Evolutionary conservation across 495 filamentous ascomycete genomes (phyloP).

Genomic region (Sphaerosporella brunnea): DNA sequence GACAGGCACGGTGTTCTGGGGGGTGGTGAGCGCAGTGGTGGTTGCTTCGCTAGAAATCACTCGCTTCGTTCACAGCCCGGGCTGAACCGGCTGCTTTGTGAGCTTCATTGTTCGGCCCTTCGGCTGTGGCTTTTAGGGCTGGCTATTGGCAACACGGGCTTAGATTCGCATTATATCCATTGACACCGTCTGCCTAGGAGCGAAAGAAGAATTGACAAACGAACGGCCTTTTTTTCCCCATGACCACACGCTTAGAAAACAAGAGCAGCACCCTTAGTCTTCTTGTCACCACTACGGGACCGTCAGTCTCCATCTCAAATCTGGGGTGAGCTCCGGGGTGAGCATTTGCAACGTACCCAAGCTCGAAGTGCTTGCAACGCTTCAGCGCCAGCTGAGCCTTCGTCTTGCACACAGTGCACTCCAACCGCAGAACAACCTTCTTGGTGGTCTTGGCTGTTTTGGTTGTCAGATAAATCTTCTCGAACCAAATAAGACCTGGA

Average conservation of each 20-base stretch:
- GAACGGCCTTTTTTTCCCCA: neutral
- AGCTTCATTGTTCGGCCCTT: too few relatives aligned
- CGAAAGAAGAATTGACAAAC: neutral
- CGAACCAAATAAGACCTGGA: neutral
- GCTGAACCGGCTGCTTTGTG: too few relatives aligned
- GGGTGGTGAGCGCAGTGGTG: too few relatives aligned
- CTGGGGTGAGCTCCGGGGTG: neutral
- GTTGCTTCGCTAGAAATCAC: too few relatives aligned
- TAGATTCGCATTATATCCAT: slow-evolving; percentile 9
- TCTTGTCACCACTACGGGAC: slow-evolving; percentile 89
- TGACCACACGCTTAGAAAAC: slow-evolving; percentile 57
- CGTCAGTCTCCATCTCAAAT: neutral
- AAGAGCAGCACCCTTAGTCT: slow-evolving; percentile 99
- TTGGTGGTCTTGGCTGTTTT: slow-evolving; percentile 88
- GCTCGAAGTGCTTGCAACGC: slow-evolving; percentile 99
- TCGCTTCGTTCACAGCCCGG: too few relatives aligned
- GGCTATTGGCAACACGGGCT: too few relatives aligned
- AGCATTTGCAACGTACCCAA: slow-evolving; percentile 82
- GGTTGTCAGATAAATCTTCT: slow-evolving; percentile 1
- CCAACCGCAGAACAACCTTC: slow-evolving; percentile 95
- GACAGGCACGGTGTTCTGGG: too few relatives aligned
- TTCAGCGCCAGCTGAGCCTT: slow-evolving; percentile 97
- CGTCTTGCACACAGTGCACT: slow-evolving; percentile 91
- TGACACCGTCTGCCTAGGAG: slow-evolving; percentile 4
- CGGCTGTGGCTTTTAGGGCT: too few relatives aligned